Conservation (phyloP, 2,329 filamentous ascomycete genomes). For the Stemphylium beticola region DNA sequence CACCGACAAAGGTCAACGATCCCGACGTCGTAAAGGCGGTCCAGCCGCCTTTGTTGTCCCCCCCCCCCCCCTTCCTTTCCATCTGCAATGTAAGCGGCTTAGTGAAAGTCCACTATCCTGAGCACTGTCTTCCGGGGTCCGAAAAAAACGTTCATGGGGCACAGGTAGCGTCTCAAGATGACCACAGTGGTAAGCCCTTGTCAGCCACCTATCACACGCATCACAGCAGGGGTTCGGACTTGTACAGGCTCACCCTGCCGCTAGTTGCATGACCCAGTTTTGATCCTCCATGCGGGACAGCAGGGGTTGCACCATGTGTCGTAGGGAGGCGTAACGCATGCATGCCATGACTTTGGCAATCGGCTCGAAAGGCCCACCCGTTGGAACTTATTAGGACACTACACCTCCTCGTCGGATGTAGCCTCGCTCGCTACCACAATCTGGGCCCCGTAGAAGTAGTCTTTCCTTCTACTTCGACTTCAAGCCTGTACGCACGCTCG, state of each 20-base stretch:
- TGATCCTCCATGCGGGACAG: constrained; percentile 24
- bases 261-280: constrained; percentile 22
- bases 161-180: constrained; percentile 8
- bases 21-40: too few species aligned
- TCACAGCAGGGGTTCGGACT: constrained; percentile 12
- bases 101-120: not conserved
- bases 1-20: not conserved
- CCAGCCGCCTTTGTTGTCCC: too few species aligned
- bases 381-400: constrained; percentile 13
- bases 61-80: not conserved
- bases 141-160: constrained; percentile 6
- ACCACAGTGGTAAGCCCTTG: constrained; percentile 8
- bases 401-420: constrained; percentile 4
- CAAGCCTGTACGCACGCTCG: not conserved
- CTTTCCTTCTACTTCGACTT: not conserved
- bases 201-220: constrained; percentile 10
- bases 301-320: constrained; percentile 17
- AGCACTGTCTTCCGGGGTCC: constrained; percentile 10
- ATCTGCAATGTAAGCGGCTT: not conserved
- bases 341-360: constrained; percentile 14
- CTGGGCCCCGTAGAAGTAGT: not conserved
- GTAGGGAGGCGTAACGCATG: constrained; percentile 13
- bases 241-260: constrained; percentile 18
- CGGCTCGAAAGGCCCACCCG: constrained; percentile 6
- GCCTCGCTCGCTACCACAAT: constrained; percentile 5